Conservation (phyloP, 345 rosid genomes). For the Theobroma cacao region DNA sequence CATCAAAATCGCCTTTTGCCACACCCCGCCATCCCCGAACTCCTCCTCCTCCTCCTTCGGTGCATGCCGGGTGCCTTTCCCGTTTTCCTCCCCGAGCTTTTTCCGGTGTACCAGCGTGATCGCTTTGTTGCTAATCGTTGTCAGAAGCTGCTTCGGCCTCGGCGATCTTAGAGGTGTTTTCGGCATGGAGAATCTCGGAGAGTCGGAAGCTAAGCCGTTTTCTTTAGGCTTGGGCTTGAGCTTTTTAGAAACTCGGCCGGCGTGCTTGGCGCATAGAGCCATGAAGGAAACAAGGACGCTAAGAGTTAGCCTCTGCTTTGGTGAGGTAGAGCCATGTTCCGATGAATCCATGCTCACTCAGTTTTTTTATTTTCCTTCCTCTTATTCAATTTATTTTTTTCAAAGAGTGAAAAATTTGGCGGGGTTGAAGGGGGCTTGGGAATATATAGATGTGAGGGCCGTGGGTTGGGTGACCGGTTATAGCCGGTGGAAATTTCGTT, state of each 20-base stretch:
- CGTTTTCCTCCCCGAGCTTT: slow-evolving; percentile 12
- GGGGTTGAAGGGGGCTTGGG: neutral
- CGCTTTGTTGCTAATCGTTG: slow-evolving; percentile 56
- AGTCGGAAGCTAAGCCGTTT: neutral
- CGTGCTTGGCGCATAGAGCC: slow-evolving; percentile 60
- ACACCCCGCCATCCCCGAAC: slow-evolving; percentile 76
- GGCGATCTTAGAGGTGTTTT: slow-evolving; percentile 25
- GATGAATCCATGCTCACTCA: slow-evolving; percentile 24
- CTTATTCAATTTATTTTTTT: neutral
- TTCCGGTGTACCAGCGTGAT: slow-evolving; percentile 42
- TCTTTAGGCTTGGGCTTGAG: slow-evolving; percentile 27
- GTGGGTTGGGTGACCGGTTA: neutral
- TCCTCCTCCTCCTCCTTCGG: slow-evolving; percentile 27
- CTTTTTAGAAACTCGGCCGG: slow-evolving; percentile 45
- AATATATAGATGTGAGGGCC: neutral
- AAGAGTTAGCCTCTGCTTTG: slow-evolving; percentile 41
- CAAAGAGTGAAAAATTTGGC: neutral
- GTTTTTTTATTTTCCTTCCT: neutral
- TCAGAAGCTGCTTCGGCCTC: slow-evolving; percentile 45
- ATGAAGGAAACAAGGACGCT: slow-evolving; percentile 43
- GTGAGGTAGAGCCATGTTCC: slow-evolving; percentile 24
- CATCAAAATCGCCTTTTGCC: slow-evolving; percentile 90
- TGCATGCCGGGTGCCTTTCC: no score
- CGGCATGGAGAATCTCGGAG: neutral
- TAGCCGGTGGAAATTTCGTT: slow-evolving; percentile 3